These are phyloP conservation scores for Sodiomyces alkalinus DNA, from an alignment of 2,329 filamentous ascomycete genomes.

Conservation along the genomic window DNA sequence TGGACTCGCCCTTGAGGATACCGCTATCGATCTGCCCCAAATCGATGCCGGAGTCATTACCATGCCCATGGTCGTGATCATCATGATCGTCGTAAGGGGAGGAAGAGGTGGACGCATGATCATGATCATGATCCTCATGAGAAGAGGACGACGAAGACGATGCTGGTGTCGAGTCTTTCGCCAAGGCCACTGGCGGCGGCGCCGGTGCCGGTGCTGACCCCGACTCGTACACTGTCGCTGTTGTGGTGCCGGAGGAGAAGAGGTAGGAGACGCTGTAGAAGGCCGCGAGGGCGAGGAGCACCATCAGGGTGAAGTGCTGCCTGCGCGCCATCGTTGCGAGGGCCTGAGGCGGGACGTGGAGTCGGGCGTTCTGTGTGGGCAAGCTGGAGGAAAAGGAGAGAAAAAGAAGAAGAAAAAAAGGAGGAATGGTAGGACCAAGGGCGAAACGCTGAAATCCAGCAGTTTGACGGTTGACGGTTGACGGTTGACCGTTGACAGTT, in stretches of 20 bases:
- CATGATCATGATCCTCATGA: too few relatives aligned
- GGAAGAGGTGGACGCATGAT: conserved; percentile 2
- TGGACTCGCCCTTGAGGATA: conserved; percentile 51
- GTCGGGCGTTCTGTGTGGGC: too few relatives aligned
- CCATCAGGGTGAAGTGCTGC: conserved; percentile 34
- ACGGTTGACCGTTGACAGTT: too few relatives aligned
- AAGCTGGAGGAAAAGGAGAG: too few relatives aligned
- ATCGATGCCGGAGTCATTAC: conserved; percentile 19
- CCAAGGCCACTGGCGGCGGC: conserved; percentile 8
- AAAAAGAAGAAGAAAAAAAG: too few relatives aligned
- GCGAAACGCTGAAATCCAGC: too few relatives aligned
- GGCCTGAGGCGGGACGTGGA: too few relatives aligned
- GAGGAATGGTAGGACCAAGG: too few relatives aligned
- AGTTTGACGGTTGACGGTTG: too few relatives aligned
- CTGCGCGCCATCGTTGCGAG: conserved; percentile 33
- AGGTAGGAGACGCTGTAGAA: conserved; percentile 44
- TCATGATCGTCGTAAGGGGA: too few relatives aligned
- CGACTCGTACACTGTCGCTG: neutral
- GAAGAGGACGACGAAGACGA: too few relatives aligned
- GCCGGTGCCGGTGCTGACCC: conserved; percentile 1
- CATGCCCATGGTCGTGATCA: too few relatives aligned
- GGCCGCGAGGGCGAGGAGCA: conserved; percentile 38
- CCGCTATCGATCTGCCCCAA: conserved; percentile 26
- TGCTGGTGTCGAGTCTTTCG: conserved; percentile 7
- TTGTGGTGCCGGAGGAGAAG: conserved; percentile 29